These are phyloP conservation scores for Epichloe uncinata DNA, from an alignment of 2,329 filamentous ascomycete genomes.

Conservation along the genomic window DNA sequence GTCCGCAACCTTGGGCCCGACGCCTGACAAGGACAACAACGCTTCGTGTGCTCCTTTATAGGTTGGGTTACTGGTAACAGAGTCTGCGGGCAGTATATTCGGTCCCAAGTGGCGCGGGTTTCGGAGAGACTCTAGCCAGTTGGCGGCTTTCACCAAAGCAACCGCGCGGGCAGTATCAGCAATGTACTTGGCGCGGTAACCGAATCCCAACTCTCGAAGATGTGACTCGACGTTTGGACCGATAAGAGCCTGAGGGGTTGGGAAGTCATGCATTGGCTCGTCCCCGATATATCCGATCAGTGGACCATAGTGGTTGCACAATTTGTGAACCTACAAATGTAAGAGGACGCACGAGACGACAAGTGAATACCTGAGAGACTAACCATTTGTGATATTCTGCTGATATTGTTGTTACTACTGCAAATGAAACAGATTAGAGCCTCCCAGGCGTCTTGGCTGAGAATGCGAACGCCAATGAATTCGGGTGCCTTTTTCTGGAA, in stretches of 20 bases:
- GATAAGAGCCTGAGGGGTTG: conserved; percentile 57
- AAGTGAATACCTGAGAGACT: conserved; percentile 4
- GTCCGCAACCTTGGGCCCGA: conserved; percentile 93
- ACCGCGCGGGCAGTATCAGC: conserved; percentile 72
- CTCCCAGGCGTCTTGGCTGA: conserved; percentile 95
- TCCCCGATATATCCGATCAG: conserved; percentile 58
- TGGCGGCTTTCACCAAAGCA: conserved; percentile 47
- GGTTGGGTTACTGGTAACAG: conserved; percentile 28
- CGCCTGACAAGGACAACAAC: conserved; percentile 67
- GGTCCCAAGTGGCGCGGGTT: conserved; percentile 59
- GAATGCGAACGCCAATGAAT: conserved; percentile 82
- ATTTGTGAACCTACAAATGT: conserved; percentile 53
- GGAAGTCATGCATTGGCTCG: conserved; percentile 77
- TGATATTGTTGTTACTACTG: conserved; percentile 97
- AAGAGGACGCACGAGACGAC: not conserved
- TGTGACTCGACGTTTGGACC: conserved; percentile 63
- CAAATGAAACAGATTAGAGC: conserved; percentile 90
- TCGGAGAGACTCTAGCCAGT: conserved; percentile 65
- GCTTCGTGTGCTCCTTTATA: conserved; percentile 73
- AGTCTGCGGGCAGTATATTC: conserved; percentile 22
- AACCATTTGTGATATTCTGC: conserved; percentile 93
- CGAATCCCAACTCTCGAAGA: conserved; percentile 75
- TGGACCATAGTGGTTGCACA: conserved; percentile 76
- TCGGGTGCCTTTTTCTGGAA: conserved; percentile 77
- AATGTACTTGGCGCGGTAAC: conserved; percentile 89